Evolutionary conservation across 176 grass and related monocot species (phyloP), one percentile per base, ranked within the genome.

Genomic region (Eremochloa ophiuroides): DNA sequence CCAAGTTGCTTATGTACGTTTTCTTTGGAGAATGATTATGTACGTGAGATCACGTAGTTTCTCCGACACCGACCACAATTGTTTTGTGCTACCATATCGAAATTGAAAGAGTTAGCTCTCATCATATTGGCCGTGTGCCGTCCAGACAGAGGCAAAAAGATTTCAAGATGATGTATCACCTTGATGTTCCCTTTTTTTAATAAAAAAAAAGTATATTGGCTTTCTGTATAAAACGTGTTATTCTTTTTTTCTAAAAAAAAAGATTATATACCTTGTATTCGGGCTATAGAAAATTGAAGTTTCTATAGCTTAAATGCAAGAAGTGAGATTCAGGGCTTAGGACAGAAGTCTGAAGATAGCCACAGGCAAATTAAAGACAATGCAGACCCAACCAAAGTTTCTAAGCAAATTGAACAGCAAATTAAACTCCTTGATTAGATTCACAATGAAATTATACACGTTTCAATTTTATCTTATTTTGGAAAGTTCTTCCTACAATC

Each of bases 41-140:
- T 40, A 61, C n/a, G 76, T 62, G 76, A 63, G 62, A 85, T 81
- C 77, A 76, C 71, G 63, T 81, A 70, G 69, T 73, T 38, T 62
- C 20, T 63, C 27, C 18, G n/a, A 59, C 46, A 63, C 41, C 12
- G 60, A 31, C 31, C 29, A 8, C 25, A 50, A 14, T 27, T 37
- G 28, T 37, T 82, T 27, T 60, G 13, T 31, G 1, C 2, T 34
- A n/a, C 18, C 22, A 53, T 56, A 17, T 43, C 25, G 66, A 46
- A n/a, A n/a, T n/a, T n/a, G n/a, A n/a, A n/a, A n/a, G n/a, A n/a
- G n/a, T n/a, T n/a, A n/a, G n/a, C n/a, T n/a, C n/a, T n/a, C n/a
- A n/a, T n/a, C n/a, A n/a, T n/a, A n/a, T n/a, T n/a, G n/a, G n/a
- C n/a, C n/a, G n/a, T n/a, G n/a, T n/a, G n/a, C n/a, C n/a, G n/a